Evolutionary conservation across 306 rosid genomes (phyloP).

Genomic region (Pterocarpus santalinus): DNA sequence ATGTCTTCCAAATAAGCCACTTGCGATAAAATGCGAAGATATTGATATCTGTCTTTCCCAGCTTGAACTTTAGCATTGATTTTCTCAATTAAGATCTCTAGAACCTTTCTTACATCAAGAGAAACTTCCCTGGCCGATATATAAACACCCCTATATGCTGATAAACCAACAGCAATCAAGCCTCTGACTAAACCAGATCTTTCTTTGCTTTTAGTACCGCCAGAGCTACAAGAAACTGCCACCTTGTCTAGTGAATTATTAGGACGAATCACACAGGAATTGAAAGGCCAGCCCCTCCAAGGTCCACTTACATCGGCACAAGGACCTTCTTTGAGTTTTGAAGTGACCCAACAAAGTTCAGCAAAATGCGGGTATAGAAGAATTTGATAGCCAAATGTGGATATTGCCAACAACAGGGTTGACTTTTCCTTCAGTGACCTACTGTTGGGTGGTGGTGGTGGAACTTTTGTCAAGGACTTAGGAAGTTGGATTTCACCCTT

Average conservation of each 20-base stretch:
- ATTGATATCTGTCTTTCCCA: slow-evolving; percentile 84
- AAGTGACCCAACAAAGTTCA: slow-evolving; percentile 97
- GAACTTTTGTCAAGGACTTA: slow-evolving; percentile 56
- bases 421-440: slow-evolving; percentile 77
- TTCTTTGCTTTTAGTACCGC: slow-evolving; percentile 67
- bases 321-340: slow-evolving; percentile 92
- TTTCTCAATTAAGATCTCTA: slow-evolving; percentile 73
- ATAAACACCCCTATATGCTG: slow-evolving; percentile 84
- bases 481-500: slow-evolving; percentile 49
- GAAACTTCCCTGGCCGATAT: slow-evolving; percentile 87
- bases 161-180: slow-evolving; percentile 89
- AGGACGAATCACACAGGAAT: slow-evolving; percentile 87
- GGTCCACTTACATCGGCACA: slow-evolving; percentile 87
- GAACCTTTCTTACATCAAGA: slow-evolving; percentile 78
- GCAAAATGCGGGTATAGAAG: slow-evolving; percentile 92
- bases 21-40: slow-evolving; percentile 86
- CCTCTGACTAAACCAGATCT: slow-evolving; percentile 79
- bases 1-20: slow-evolving; percentile 95
- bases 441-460: slow-evolving; percentile 58
- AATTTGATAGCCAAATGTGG: slow-evolving; percentile 92
- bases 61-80: slow-evolving; percentile 73
- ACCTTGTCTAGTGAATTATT: slow-evolving; percentile 59
- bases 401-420: slow-evolving; percentile 72
- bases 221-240: slow-evolving; percentile 55
- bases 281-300: slow-evolving; percentile 99